Evolutionary conservation across 331 rosid species (phyloP).

Genomic region (Arachis monticola): DNA sequence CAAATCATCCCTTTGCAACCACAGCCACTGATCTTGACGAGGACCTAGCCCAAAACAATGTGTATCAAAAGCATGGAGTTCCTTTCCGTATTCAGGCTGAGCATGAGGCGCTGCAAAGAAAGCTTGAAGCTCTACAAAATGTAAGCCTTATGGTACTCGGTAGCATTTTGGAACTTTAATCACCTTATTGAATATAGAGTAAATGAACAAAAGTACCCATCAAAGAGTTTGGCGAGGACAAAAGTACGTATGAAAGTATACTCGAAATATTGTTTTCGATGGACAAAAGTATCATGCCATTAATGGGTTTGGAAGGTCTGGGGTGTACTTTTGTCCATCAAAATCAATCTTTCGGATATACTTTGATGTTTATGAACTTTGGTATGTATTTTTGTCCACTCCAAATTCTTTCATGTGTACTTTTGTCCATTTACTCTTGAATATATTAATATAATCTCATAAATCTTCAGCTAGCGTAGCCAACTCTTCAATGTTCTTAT

Average conservation of each 20-base stretch:
- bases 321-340: too few species aligned
- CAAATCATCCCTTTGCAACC: conserved; percentile 95
- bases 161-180: conserved; percentile 12
- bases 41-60: conserved; percentile 84
- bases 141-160: conserved; percentile 50
- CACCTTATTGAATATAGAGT: not conserved
- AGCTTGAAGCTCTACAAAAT: conserved; percentile 79
- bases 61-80: conserved; percentile 88
- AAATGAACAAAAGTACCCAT: too few species aligned
- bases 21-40: conserved; percentile 85
- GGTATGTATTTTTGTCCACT: too few species aligned
- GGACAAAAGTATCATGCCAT: too few species aligned
- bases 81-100: conserved; percentile 95
- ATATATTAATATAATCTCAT: not conserved
- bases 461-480: conserved; percentile 1
- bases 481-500: conserved; percentile 4
- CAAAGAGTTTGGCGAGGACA: too few species aligned
- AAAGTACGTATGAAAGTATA: too few species aligned
- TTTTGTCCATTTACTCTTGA: not conserved
- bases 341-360: too few species aligned
- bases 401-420: too few species aligned
- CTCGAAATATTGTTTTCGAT: too few species aligned
- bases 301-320: too few species aligned
- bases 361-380: too few species aligned
- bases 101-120: conserved; percentile 89